Evolutionary conservation across 768 basidiomycete genomes (phyloP).

Genomic region (Amanita pseudoporphyria): DNA sequence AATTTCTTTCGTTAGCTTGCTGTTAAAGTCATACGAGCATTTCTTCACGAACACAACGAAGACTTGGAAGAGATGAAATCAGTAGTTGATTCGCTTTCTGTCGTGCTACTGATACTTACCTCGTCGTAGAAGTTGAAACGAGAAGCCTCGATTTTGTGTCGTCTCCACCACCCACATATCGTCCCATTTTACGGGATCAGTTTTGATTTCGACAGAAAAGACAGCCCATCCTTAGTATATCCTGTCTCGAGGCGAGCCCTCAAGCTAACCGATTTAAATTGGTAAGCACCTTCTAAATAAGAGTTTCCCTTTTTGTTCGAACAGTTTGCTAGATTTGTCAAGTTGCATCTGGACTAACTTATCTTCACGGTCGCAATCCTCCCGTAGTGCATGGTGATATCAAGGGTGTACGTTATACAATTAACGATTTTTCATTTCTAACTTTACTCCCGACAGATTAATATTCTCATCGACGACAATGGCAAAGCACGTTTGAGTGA

Average conservation of each 20-base stretch:
- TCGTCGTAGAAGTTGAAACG: slow-evolving; percentile 8
- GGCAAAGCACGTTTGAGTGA: slow-evolving; percentile 24
- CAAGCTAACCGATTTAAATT: slow-evolving; percentile 6
- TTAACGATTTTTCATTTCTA: background rate
- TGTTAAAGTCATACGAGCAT: slow-evolving; percentile 6
- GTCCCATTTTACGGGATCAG: slow-evolving; percentile 12
- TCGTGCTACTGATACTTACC: background rate
- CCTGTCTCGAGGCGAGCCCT: slow-evolving; percentile 8
- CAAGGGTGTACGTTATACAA: slow-evolving; percentile 21
- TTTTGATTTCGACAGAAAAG: slow-evolving; percentile 9
- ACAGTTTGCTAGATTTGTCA: slow-evolving; percentile 7
- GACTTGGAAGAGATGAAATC: background rate
- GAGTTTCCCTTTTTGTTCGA: background rate
- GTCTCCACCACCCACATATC: slow-evolving; percentile 10
- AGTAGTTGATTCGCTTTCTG: background rate
- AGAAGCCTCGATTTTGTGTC: slow-evolving; percentile 10
- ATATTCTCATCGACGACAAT: slow-evolving; percentile 24
- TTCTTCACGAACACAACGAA: background rate
- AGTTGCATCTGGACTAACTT: slow-evolving; percentile 11
- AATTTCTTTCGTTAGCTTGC: background rate
- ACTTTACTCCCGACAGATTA: slow-evolving; percentile 18
- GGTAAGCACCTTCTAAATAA: background rate
- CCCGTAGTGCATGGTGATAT: slow-evolving; percentile 27
- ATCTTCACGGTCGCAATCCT: slow-evolving; percentile 12
- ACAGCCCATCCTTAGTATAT: slow-evolving; percentile 10